Percentiles rank a stretch among this genome's conserved stretches.
phyloP scores from a whole-genome alignment of 371 early-diverging fungal genomes.

The Fennellomyces sp. region DNA sequence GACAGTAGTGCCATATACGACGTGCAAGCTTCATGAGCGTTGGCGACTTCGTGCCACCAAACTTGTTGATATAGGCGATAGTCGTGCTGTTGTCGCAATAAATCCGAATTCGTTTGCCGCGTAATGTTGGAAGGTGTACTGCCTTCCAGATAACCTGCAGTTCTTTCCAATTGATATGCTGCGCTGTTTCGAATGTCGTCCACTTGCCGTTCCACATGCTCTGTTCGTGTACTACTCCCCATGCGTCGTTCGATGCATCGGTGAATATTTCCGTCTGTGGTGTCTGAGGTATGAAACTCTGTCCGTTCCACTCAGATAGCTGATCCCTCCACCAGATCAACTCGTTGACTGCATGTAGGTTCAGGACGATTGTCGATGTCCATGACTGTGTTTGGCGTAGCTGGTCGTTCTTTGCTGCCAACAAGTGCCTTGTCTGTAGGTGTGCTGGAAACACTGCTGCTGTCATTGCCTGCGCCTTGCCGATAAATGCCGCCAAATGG shows the following conservation, averaged over 20 bases:
- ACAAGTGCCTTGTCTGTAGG: conserved; percentile 12
- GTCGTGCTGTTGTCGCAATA: conserved; percentile 31
- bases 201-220: too few species aligned
- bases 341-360: not conserved
- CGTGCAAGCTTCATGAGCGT: conserved; percentile 12
- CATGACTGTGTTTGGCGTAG: conserved; percentile 10
- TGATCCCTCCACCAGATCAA: conserved; percentile 24
- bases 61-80: conserved; percentile 29
- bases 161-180: conserved; percentile 7
- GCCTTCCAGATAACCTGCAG: conserved; percentile 9
- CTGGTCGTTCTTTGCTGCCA: conserved; percentile 6
- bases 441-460: conserved; percentile 13
- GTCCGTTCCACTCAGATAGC: conserved; percentile 20
- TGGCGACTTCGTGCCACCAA: conserved; percentile 25
- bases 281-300: conserved; percentile 12
- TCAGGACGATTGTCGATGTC: not conserved
- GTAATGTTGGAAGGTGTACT: conserved; percentile 4
- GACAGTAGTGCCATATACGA: conserved; percentile 20
- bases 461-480: too few species aligned
- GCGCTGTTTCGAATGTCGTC: conserved; percentile 9
- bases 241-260: conserved; percentile 25
- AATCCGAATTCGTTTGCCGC: conserved; percentile 4
- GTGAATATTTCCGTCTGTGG: conserved; percentile 22
- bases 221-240: conserved; percentile 30
- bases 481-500: too few species aligned